Percentiles rank a stretch among this genome's conserved stretches.
Evolutionary conservation across 2,329 filamentous ascomycete genomes (phyloP).

Genomic region (Bisporella sp.): DNA sequence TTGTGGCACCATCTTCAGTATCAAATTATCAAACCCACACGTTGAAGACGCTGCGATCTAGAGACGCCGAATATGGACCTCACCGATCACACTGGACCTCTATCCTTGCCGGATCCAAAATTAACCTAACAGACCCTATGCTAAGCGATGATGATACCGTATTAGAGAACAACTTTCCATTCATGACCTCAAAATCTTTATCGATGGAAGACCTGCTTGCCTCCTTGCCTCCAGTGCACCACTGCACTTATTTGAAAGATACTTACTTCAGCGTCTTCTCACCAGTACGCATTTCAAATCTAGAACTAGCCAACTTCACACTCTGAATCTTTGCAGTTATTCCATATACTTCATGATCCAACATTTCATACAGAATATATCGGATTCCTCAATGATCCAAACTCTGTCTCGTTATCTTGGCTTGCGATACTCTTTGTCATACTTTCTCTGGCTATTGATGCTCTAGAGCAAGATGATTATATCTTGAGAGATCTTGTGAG

Average conservation of each 20-base stretch:
- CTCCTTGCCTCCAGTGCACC: constrained; percentile 7
- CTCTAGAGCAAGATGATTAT: constrained; percentile 8
- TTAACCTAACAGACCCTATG: not conserved
- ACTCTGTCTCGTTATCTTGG: constrained; percentile 4
- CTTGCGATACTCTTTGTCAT: constrained; percentile 11
- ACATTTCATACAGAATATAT: constrained; percentile 8
- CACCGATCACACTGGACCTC: constrained; percentile 7
- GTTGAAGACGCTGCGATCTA: not conserved
- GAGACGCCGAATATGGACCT: constrained; percentile 4
- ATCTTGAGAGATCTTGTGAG: constrained; percentile 8
- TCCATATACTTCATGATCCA: constrained; percentile 12
- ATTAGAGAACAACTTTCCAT: constrained; percentile 2
- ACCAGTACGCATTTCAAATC: constrained; percentile 1
- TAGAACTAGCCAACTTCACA: not conserved
- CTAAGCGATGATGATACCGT: not conserved
- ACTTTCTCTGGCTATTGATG: constrained; percentile 9
- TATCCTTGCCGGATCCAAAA: constrained; percentile 4
- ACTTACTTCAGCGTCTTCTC: constrained; percentile 11
- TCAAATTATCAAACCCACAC: too few relatives aligned
- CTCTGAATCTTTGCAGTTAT: constrained; percentile 3
- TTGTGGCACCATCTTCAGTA: too few relatives aligned
- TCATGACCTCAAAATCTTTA: not conserved
- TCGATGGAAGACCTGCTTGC: constrained; percentile 6
- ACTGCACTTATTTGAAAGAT: constrained; percentile 10
- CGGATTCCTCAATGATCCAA: constrained; percentile 5